These are phyloP conservation scores for Exophiala phaeomuriformis DNA, from an alignment of 2,329 filamentous ascomycete genomes.

Conservation along the genomic window DNA sequence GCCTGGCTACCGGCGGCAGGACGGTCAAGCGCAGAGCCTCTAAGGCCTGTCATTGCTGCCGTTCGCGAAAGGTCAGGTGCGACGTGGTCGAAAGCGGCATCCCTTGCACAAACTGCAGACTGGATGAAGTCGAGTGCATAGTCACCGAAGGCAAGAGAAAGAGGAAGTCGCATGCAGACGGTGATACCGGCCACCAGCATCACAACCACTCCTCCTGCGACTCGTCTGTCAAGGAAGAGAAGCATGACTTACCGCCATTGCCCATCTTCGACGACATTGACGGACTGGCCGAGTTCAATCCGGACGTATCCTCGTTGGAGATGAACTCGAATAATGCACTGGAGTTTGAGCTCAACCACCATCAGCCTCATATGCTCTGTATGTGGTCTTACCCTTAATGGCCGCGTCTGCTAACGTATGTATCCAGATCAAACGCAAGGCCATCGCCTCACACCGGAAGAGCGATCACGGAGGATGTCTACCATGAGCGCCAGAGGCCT, in stretches of 20 bases:
- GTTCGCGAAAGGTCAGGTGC: conserved; percentile 83
- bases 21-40: conserved; percentile 79
- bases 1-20: conserved; percentile 46
- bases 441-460: conserved; percentile 39
- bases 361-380: conserved; percentile 60
- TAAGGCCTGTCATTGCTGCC: conserved; percentile 81
- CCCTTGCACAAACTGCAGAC: conserved; percentile 77
- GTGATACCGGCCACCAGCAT: conserved; percentile 13
- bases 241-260: conserved; percentile 23
- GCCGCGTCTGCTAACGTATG: conserved; percentile 7
- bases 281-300: conserved; percentile 19
- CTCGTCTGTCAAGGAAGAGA: conserved; percentile 23
- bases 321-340: conserved; percentile 29
- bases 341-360: conserved; percentile 42
- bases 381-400: conserved; percentile 31
- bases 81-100: conserved; percentile 82
- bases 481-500: conserved; percentile 35
- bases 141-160: conserved; percentile 76
- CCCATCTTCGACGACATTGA: conserved; percentile 30
- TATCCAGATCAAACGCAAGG: conserved; percentile 44
- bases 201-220: conserved; percentile 18
- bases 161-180: conserved; percentile 55
- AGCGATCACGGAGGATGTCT: conserved; percentile 42
- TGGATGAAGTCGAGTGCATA: conserved; percentile 47
- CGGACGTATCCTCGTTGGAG: conserved; percentile 1